These are phyloP conservation scores for Verticillium zaregamsianum DNA, from an alignment of 2,329 filamentous ascomycete species.

Conservation along the genomic window DNA sequence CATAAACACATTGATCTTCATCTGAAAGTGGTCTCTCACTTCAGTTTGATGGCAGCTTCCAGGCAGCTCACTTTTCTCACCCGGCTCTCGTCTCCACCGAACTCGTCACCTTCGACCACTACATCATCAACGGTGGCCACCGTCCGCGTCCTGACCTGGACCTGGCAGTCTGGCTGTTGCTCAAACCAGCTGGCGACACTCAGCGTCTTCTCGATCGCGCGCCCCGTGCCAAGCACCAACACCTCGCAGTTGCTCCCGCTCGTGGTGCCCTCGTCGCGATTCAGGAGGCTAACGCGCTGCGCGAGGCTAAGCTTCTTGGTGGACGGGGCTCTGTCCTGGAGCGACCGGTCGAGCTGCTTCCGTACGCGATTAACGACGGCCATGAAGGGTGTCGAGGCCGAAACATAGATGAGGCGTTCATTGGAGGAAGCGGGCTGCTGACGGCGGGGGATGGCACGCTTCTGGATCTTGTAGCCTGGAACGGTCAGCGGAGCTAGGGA, in stretches of 20 bases:
- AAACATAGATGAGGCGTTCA: slow-evolving; percentile 58
- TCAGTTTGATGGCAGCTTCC: slow-evolving; percentile 43
- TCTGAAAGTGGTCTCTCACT: slow-evolving; percentile 24
- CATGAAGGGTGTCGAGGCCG: slow-evolving; percentile 62
- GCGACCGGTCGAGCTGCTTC: slow-evolving; percentile 54
- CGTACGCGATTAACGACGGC: slow-evolving; percentile 62
- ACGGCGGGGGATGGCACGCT: slow-evolving; percentile 39
- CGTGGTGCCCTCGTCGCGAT: slow-evolving; percentile 22
- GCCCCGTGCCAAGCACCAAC: slow-evolving; percentile 60
- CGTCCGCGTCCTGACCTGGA: slow-evolving; percentile 58
- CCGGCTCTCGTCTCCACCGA: slow-evolving; percentile 31
- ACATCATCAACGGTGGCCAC: slow-evolving; percentile 67
- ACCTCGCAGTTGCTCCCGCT: slow-evolving; percentile 33
- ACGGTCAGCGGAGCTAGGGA: slow-evolving; percentile 10
- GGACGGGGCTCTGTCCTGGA: slow-evolving; percentile 39
- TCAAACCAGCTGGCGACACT: slow-evolving; percentile 62
- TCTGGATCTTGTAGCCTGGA: slow-evolving; percentile 44
- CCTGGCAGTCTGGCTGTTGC: slow-evolving; percentile 52
- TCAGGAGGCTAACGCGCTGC: slow-evolving; percentile 39
- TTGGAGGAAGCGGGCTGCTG: slow-evolving; percentile 38
- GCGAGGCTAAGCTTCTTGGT: slow-evolving; percentile 40
- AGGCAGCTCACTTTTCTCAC: slow-evolving; percentile 47
- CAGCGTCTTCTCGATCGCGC: slow-evolving; percentile 60
- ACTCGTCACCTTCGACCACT: slow-evolving; percentile 34
- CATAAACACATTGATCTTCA: not conserved